Conservation (phyloP, 2,329 filamentous ascomycete genomes). For the Fusarium sp. region DNA sequence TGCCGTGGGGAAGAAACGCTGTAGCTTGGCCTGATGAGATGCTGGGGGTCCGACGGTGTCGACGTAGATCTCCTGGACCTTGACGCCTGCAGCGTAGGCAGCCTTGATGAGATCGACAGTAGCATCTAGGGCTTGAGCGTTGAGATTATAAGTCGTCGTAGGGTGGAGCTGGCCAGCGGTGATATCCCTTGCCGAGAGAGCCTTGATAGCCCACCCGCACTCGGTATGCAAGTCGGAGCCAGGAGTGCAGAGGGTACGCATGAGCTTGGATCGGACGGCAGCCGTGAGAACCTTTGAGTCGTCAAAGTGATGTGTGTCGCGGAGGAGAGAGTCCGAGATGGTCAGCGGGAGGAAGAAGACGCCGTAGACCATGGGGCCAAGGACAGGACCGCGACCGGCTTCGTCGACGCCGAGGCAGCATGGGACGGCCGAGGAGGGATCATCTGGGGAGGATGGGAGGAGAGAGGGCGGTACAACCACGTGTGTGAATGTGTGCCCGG, state of each 20-base stretch:
- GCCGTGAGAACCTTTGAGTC: constrained; percentile 94
- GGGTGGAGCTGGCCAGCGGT: constrained; percentile 80
- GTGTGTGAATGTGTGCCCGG: constrained; percentile 77
- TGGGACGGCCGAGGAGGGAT: constrained; percentile 48
- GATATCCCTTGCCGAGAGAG: constrained; percentile 88
- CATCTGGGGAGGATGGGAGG: constrained; percentile 54
- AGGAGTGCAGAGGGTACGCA: constrained; percentile 76
- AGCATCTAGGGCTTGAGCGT: constrained; percentile 94
- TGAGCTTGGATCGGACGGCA: constrained; percentile 78
- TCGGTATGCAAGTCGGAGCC: constrained; percentile 58
- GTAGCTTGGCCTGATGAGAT: constrained; percentile 85
- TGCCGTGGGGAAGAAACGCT: constrained; percentile 83
- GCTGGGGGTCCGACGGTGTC: constrained; percentile 91
- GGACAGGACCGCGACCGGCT: constrained; percentile 92
- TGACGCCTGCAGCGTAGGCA: constrained; percentile 81
- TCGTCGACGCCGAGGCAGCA: constrained; percentile 93
- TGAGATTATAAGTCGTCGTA: constrained; percentile 82
- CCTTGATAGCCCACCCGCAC: constrained; percentile 86
- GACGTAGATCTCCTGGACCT: constrained; percentile 90
- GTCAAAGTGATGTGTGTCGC: constrained; percentile 86
- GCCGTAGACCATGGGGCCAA: constrained; percentile 82
- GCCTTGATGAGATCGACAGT: constrained; percentile 85
- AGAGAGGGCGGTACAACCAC: constrained; percentile 74
- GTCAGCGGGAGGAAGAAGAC: constrained; percentile 81
- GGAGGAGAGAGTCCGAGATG: constrained; percentile 78